Conservation (phyloP, 495 filamentous ascomycete genomes). For the Neurospora cerealis region DNA sequence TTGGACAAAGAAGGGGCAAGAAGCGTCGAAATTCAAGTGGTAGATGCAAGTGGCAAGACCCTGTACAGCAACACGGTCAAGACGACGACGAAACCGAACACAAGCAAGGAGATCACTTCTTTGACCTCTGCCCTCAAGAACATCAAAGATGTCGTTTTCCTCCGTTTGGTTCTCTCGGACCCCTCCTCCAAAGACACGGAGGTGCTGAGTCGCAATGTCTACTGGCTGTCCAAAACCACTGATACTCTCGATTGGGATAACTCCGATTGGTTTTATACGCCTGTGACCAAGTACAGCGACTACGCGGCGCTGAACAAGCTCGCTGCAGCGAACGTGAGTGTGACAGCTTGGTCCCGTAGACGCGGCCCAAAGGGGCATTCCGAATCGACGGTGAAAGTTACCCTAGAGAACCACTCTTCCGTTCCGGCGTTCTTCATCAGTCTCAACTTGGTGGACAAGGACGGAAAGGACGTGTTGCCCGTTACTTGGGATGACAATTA, state of each 20-base stretch:
- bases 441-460: slow-evolving; percentile 34
- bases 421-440: slow-evolving; percentile 49
- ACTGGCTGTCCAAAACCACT: slow-evolving; percentile 43
- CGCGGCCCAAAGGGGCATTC: neutral
- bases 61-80: slow-evolving; percentile 21
- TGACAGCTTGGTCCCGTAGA: slow-evolving; percentile 4
- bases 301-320: slow-evolving; percentile 40
- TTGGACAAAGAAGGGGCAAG: slow-evolving; percentile 32
- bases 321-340: slow-evolving; percentile 24
- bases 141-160: slow-evolving; percentile 39
- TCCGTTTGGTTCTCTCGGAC: slow-evolving; percentile 38
- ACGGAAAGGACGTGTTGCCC: slow-evolving; percentile 36
- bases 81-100: slow-evolving; percentile 26
- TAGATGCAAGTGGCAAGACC: slow-evolving; percentile 36
- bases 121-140: slow-evolving; percentile 23
- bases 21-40: slow-evolving; percentile 34
- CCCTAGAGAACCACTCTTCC: slow-evolving; percentile 41
- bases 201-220: slow-evolving; percentile 48
- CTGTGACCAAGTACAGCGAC: slow-evolving; percentile 43
- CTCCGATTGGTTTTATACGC: slow-evolving; percentile 50
- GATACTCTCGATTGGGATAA: slow-evolving; percentile 47
- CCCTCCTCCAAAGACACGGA: slow-evolving; percentile 6
- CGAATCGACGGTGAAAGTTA: slow-evolving; percentile 10
- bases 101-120: slow-evolving; percentile 21
- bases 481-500: slow-evolving; percentile 55